Evolutionary conservation across 2,329 filamentous ascomycete species (phyloP).

Genomic region (Ceratocystis ficicola): DNA sequence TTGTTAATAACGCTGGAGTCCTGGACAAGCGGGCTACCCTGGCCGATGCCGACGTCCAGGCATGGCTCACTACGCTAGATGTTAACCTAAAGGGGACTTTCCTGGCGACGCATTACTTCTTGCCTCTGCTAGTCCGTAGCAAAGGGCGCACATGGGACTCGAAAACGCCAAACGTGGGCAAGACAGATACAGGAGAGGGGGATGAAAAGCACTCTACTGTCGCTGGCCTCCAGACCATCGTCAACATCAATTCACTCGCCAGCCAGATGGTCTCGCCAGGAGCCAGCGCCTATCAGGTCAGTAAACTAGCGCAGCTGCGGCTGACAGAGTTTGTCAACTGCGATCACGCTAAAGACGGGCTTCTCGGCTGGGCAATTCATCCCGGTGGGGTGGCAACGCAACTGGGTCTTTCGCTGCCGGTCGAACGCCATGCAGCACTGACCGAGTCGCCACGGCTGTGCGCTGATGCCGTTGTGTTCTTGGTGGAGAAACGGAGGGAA

Average conservation of each 20-base stretch:
- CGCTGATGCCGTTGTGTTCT: constrained; percentile 35
- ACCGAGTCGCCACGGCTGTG: constrained; percentile 32
- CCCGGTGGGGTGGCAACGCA: constrained; percentile 33
- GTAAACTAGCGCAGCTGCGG: constrained; percentile 39
- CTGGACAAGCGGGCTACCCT: constrained; percentile 31
- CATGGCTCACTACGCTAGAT: constrained; percentile 39
- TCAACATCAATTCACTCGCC: constrained; percentile 38
- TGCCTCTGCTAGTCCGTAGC: constrained; percentile 35
- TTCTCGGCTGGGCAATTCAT: constrained; percentile 33
- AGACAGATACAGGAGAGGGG: constrained; percentile 24
- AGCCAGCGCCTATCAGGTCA: constrained; percentile 35
- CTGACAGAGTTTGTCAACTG: constrained; percentile 38
- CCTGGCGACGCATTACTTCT: constrained; percentile 35
- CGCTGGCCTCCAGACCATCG: constrained; percentile 26
- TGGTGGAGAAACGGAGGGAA: constrained; percentile 32
- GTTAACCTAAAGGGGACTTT: constrained; percentile 41
- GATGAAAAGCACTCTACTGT: neutral
- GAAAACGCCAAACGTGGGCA: neutral
- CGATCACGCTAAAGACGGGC: constrained; percentile 35
- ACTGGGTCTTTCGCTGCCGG: constrained; percentile 17
- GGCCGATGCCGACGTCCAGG: constrained; percentile 31
- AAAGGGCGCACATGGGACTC: constrained; percentile 27
- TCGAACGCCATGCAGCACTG: constrained; percentile 22
- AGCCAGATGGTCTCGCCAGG: constrained; percentile 30
- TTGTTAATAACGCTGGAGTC: constrained; percentile 36